These are phyloP conservation scores for Knoxia roxburghii DNA, from an alignment of 257 asterid genomes.

Conservation along the genomic window DNA sequence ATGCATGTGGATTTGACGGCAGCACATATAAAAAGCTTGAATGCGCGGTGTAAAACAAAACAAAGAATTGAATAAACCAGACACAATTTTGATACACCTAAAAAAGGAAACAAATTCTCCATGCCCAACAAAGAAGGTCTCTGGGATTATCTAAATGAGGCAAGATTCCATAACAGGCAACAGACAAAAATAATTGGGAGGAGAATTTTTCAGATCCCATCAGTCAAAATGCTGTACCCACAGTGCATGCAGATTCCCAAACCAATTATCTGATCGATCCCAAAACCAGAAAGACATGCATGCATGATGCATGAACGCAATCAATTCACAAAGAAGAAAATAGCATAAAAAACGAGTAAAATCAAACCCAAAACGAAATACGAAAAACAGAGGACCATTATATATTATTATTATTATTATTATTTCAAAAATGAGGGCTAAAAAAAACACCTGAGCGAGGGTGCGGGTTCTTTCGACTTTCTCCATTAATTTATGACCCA, in stretches of 20 bases:
- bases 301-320: slow-evolving; percentile 15
- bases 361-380: slow-evolving; percentile 3
- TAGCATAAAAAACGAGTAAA: not conserved
- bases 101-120: not conserved
- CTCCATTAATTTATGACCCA: slow-evolving; percentile 71
- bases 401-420: too few relatives aligned
- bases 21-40: not conserved
- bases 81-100: too few relatives aligned
- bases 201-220: not conserved
- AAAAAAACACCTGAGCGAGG: slow-evolving; percentile 65
- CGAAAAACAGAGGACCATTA: slow-evolving; percentile 2
- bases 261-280: too few relatives aligned
- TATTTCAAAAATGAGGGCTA: not conserved
- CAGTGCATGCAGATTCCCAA: not conserved
- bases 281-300: slow-evolving; percentile 22
- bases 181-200: not conserved
- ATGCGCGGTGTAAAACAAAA: too few relatives aligned
- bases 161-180: not conserved
- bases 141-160: not conserved
- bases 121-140: not conserved
- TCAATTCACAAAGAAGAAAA: not conserved
- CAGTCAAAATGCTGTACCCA: too few relatives aligned
- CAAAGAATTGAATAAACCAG: too few relatives aligned
- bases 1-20: not conserved
- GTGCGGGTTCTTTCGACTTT: slow-evolving; percentile 70